Evolutionary conservation across 805 yeast genomes (phyloP).

Genomic region (Saturnispora bothae): DNA sequence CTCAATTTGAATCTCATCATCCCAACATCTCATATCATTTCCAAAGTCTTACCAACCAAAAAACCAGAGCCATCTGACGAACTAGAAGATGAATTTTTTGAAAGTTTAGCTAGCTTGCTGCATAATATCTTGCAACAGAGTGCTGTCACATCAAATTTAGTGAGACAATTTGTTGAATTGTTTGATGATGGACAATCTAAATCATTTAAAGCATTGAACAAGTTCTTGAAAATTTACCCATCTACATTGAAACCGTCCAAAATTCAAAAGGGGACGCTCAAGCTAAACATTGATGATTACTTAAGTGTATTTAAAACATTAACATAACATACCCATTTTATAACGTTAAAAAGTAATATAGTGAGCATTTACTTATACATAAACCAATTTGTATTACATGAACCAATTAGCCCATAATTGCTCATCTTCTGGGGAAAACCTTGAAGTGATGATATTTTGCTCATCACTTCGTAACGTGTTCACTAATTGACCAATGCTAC

Average conservation of each 20-base stretch:
- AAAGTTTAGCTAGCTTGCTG: background rate
- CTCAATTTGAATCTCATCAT: slow-evolving; percentile 17
- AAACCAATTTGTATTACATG: slow-evolving; percentile 11
- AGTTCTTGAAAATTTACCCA: slow-evolving; percentile 22
- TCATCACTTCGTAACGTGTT: slow-evolving; percentile 57
- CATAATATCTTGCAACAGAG: slow-evolving; percentile 18
- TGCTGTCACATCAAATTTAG: slow-evolving; percentile 20
- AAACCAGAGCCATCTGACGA: background rate
- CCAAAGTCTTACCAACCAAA: slow-evolving; percentile 15
- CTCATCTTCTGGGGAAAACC: slow-evolving; percentile 51
- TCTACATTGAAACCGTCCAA: slow-evolving; percentile 28
- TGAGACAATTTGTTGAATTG: slow-evolving; percentile 25
- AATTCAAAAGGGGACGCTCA: slow-evolving; percentile 20
- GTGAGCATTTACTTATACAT: no score
- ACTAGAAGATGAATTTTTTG: slow-evolving; percentile 2
- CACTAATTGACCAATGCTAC: slow-evolving; percentile 53
- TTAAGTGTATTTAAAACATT: background rate
- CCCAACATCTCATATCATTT: slow-evolving; percentile 17
- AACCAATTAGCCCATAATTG: slow-evolving; percentile 35
- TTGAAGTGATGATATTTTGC: slow-evolving; percentile 52
- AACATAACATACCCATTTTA: no score
- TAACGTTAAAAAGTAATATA: no score
- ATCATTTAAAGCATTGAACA: slow-evolving; percentile 21
- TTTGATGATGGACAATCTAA: slow-evolving; percentile 25
- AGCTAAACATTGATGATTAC: slow-evolving; percentile 15